Evolutionary conservation across 805 yeast genomes (phyloP).

Genomic region (Candida koratica): DNA sequence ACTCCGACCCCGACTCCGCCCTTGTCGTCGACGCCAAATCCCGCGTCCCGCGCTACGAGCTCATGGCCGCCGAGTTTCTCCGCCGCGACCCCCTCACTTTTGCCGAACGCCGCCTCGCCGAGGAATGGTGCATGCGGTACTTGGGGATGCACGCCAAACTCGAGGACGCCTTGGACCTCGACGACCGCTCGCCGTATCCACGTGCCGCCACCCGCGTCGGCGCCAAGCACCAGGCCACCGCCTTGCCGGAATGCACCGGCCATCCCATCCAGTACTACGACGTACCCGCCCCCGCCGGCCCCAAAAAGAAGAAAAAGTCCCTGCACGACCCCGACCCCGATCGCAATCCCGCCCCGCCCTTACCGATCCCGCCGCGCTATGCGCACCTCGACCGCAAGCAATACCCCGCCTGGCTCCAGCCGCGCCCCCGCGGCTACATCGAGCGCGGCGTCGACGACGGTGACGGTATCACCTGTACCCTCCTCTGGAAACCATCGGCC

Average conservation of each 20-base stretch:
- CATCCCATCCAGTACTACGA: constrained; percentile 69
- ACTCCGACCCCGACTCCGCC: too few species aligned
- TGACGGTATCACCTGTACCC: constrained; percentile 46
- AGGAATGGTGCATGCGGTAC: constrained; percentile 80
- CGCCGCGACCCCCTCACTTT: constrained; percentile 42
- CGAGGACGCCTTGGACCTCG: constrained; percentile 73
- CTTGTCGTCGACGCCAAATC: too few species aligned
- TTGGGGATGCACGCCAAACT: constrained; percentile 69
- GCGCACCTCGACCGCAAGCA: constrained; percentile 40
- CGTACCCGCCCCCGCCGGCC: constrained; percentile 15
- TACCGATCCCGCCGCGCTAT: constrained; percentile 48
- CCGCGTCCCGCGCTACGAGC: constrained; percentile 51
- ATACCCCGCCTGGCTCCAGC: constrained; percentile 73
- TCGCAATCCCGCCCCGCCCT: constrained; percentile 19
- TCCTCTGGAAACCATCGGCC: constrained; percentile 60
- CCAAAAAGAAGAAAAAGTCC: constrained; percentile 17
- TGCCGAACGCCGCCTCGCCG: constrained; percentile 49
- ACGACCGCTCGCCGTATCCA: constrained; percentile 72
- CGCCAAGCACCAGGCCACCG: constrained; percentile 65
- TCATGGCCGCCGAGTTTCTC: constrained; percentile 51
- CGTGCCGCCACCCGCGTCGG: constrained; percentile 77
- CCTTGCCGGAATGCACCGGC: constrained; percentile 50
- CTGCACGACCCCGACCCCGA: constrained; percentile 12
- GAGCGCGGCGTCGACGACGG: constrained; percentile 77
- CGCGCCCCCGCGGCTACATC: constrained; percentile 72